Percentiles rank a stretch among this genome's conserved stretches.
These are phyloP conservation scores for Avena insularis DNA, from an alignment of 176 grass and related monocot species.

Conservation along the genomic window DNA sequence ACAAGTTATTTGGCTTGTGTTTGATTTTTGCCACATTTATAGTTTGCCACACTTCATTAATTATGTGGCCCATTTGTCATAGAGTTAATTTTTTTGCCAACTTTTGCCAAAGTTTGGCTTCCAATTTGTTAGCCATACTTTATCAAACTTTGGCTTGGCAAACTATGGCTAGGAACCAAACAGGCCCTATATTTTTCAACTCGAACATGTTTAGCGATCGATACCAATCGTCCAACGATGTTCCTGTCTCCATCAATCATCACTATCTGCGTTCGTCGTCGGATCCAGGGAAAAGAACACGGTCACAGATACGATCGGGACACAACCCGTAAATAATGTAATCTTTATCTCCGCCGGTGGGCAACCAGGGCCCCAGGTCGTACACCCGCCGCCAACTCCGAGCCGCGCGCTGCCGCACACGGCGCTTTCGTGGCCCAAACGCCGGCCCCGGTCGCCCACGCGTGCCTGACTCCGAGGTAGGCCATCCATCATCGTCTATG, in stretches of 20 bases:
- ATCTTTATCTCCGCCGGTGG: conserved; percentile 38
- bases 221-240: neutral
- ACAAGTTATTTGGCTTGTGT: too few species aligned
- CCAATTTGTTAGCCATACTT: too few species aligned
- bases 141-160: too few species aligned
- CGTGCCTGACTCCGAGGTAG: conserved; percentile 15
- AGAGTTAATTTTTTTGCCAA: too few species aligned
- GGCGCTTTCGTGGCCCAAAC: conserved; percentile 24
- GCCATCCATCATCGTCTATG: neutral
- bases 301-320: conserved; percentile 32
- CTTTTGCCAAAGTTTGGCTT: too few species aligned
- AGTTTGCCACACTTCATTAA: too few species aligned
- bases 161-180: too few species aligned
- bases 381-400: conserved; percentile 4
- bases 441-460: conserved; percentile 25
- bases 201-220: neutral
- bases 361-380: neutral
- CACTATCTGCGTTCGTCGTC: neutral
- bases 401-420: conserved; percentile 42
- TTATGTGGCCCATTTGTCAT: too few species aligned
- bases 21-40: too few species aligned
- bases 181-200: too few species aligned
- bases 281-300: conserved; percentile 45
- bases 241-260: neutral
- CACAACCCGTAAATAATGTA: neutral